Percentiles rank a stretch among this genome's conserved stretches.
These are phyloP conservation scores for Artemisia princeps DNA, from an alignment of 140 eudicot species.

Conservation along the genomic window DNA sequence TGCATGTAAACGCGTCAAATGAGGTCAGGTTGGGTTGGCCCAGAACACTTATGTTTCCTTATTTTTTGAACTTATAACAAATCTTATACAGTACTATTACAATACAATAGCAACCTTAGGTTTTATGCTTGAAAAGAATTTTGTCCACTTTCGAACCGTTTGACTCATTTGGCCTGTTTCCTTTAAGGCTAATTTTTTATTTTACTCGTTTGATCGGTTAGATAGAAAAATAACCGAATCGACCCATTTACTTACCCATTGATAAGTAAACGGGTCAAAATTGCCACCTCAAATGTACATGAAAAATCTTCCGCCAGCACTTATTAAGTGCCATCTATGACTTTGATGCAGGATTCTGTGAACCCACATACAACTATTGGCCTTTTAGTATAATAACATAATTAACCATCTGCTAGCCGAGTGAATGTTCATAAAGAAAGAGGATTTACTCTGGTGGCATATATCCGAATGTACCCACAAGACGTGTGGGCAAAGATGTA, in stretches of 20 bases:
- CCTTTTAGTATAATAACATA: slow-evolving; percentile 10
- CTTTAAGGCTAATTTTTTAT: too few species aligned
- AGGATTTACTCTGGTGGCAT: slow-evolving; percentile 93
- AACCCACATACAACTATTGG: slow-evolving; percentile 17
- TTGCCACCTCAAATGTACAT: not conserved
- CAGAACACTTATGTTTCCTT: not conserved
- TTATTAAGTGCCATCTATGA: not conserved
- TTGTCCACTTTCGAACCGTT: too few species aligned
- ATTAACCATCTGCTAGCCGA: not conserved
- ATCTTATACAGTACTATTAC: too few species aligned
- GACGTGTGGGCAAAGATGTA: slow-evolving; percentile 14
- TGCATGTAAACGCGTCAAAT: too few species aligned
- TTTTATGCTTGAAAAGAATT: too few species aligned
- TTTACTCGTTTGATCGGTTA: too few species aligned
- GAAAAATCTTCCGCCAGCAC: not conserved
- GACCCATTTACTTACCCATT: not conserved
- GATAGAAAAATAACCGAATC: not conserved
- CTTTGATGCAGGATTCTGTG: not conserved
- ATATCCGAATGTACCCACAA: slow-evolving; percentile 95
- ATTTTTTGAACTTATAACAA: too few species aligned
- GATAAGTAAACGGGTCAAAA: not conserved
- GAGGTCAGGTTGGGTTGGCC: not conserved
- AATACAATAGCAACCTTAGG: too few species aligned
- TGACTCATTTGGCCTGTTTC: too few species aligned
- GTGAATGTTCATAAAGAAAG: slow-evolving; percentile 11